These are phyloP conservation scores for Penicillium longicatenatum DNA, from an alignment of 495 filamentous ascomycete genomes.

Conservation along the genomic window DNA sequence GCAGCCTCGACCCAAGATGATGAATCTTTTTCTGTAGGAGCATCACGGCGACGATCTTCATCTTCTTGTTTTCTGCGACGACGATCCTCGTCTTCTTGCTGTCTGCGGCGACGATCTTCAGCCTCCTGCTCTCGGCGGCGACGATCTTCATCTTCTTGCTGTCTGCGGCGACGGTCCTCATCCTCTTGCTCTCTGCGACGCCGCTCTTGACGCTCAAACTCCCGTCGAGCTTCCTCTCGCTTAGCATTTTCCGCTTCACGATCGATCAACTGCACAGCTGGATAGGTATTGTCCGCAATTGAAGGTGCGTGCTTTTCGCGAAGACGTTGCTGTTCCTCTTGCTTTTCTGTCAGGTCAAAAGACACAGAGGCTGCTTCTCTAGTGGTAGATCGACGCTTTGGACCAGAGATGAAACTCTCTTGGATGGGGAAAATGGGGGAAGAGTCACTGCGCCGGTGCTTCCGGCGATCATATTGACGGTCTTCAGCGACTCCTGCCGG, in stretches of 20 bases:
- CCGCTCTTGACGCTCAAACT: conserved; percentile 22
- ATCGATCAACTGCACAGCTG: conserved; percentile 36
- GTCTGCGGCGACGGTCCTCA: conserved; percentile 19
- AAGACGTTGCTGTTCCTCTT: conserved; percentile 34
- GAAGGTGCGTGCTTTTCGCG: conserved; percentile 24
- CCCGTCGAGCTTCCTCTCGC: conserved; percentile 6
- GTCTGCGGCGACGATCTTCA: conserved; percentile 19
- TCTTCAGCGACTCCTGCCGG: conserved; percentile 11
- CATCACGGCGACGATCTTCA: conserved; percentile 19
- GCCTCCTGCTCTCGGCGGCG: conserved; percentile 8
- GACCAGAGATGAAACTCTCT: conserved; percentile 21
- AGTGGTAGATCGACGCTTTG: conserved; percentile 39
- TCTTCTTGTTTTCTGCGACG: conserved; percentile 21
- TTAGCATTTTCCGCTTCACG: conserved; percentile 25
- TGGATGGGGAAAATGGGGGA: conserved; percentile 35
- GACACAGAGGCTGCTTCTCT: conserved; percentile 51
- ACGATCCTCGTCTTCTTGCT: conserved; percentile 25
- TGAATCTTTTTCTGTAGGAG: conserved; percentile 26
- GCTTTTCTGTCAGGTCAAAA: conserved; percentile 52
- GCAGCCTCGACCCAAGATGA: conserved; percentile 47
- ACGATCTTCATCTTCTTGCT: neutral
- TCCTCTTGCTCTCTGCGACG: conserved; percentile 22
- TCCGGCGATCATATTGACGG: conserved; percentile 8
- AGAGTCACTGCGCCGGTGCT: conserved; percentile 36
- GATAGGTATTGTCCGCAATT: conserved; percentile 7